Base-by-base conservation (phyloP, 2,329 filamentous ascomycete genomes). In the Stromatinia cepivora region DNA sequence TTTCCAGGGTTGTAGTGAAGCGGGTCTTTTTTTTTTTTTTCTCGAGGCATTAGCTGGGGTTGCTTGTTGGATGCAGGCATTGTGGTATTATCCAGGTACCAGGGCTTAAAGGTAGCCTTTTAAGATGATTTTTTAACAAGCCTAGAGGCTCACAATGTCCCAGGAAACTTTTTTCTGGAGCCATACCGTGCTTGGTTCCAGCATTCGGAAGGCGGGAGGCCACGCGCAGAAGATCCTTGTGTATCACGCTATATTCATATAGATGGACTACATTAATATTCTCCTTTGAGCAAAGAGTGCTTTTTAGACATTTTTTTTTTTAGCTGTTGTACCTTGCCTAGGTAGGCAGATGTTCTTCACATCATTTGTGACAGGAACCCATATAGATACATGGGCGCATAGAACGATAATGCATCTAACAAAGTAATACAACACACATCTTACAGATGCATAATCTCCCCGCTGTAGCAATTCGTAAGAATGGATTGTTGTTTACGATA, bases 141-240 rank as follows among this genome's bases (percentile, higher is more conserved):
- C 57, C 57, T 59, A 45, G 57, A 59, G 39, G 57, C 31, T 52
- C 36, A 59, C 53, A 48, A 39, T 52, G 56, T 74, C 69, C 70
- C 70, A 73, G 54, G 64, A 70, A 73, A 72, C 59, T 69, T 63
- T 64, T 59, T 59, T 58, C 63, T 67, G 63, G 39, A 68, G 52
- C 66, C 66, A 59, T 36, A 67, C 68, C 59, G 69, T 71, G 64
- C 68, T 70, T 69, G 42, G 48, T 45, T 69, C 50, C 61, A 53
- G 52, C 61, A 69, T 70, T 72, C 72, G 74, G 73, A 75, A 75
- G 69, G 68, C 74, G 74, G 74, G 73, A 72, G 71, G 61, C 73
- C 73, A 71, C 72, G 73, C 69, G 69, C 66, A 68, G 52, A 50
- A 52, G 39, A 66, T 69, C 74, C 73, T 67, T 71, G 72, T 68